Conservation (phyloP, 306 rosid genomes). For the Herpetospermum pedunculosum region DNA sequence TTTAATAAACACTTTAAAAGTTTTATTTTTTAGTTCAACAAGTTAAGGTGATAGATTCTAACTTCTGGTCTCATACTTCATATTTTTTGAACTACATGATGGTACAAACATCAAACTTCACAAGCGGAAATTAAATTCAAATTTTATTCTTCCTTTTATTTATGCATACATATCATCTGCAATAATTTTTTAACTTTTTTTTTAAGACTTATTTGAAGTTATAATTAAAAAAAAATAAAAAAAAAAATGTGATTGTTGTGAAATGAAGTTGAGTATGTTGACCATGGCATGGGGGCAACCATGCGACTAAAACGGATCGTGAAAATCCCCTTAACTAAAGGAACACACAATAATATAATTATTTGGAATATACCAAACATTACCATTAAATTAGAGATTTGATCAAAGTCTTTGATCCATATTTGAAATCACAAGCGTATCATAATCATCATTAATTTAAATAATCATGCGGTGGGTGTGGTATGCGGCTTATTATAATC, state of each 20-base stretch:
- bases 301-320: not conserved
- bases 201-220: too few species aligned
- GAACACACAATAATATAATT: not conserved
- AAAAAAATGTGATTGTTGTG: not conserved
- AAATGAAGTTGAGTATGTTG: not conserved
- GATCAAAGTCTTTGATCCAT: not conserved
- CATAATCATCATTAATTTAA: not conserved
- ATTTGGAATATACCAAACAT: not conserved
- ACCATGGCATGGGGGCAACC: not conserved
- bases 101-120: too few species aligned
- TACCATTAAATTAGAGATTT: not conserved
- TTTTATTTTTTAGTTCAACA: too few species aligned
- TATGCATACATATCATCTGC: too few species aligned
- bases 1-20: too few species aligned
- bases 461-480: not conserved
- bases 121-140: too few species aligned
- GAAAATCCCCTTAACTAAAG: not conserved
- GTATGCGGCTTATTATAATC: not conserved
- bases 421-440: not conserved
- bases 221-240: too few species aligned
- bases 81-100: too few species aligned
- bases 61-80: too few species aligned
- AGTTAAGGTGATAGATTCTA: too few species aligned
- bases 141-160: too few species aligned
- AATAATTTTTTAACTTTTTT: too few species aligned